Evolutionary conservation across 805 yeast genomes (phyloP).

Genomic region (Candida pseudofarinosa): DNA sequence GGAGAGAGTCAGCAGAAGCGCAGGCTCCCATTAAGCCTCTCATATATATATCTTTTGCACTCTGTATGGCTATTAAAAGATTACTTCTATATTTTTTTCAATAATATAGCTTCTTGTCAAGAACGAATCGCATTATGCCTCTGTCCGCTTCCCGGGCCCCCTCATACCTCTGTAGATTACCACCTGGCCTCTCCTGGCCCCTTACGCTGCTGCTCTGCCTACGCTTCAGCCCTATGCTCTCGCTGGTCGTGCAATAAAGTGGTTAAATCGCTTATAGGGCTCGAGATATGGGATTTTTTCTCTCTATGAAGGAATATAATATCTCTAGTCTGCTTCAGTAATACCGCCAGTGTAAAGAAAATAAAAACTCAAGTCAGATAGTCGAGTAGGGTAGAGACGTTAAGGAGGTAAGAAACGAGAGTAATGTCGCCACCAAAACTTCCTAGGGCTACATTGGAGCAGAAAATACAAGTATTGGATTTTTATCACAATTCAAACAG

Average conservation of each 20-base stretch:
- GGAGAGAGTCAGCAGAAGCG: constrained; percentile 83
- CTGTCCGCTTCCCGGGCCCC: too few species aligned
- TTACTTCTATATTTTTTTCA: background rate
- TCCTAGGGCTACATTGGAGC: constrained; percentile 57
- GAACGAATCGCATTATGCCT: too few species aligned
- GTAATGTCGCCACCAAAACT: constrained; percentile 15
- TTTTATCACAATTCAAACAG: constrained; percentile 43
- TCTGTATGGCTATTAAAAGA: background rate
- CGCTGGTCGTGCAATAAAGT: too few species aligned
- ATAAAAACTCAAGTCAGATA: background rate
- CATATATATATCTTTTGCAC: background rate
- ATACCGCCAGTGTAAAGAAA: background rate
- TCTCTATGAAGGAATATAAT: background rate
- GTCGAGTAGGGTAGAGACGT: background rate
- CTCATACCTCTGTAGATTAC: too few species aligned
- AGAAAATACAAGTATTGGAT: constrained; percentile 53
- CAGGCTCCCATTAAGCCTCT: constrained; percentile 37
- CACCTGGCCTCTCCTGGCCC: too few species aligned
- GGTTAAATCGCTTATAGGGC: too few species aligned
- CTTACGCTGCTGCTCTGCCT: too few species aligned
- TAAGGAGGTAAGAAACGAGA: background rate
- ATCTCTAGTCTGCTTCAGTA: background rate
- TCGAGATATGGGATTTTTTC: background rate
- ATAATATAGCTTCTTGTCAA: constrained; percentile 3
- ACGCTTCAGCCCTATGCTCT: too few species aligned